phyloP scores from a whole-genome alignment of 108 stramenopile species.

The Thalassiosira profunda region DNA sequence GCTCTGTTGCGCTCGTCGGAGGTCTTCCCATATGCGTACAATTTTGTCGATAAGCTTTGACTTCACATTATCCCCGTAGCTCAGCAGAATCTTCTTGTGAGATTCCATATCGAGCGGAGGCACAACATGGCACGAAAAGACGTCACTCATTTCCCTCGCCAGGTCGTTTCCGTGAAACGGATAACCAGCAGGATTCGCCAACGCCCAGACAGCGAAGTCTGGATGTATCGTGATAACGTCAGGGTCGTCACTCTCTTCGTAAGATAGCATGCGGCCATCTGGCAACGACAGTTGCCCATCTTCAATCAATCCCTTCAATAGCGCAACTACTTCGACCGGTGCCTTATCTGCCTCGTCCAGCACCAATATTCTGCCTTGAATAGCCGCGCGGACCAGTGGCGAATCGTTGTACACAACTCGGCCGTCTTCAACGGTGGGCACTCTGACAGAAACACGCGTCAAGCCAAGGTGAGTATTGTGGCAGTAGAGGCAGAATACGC shows the following conservation, averaged over 20 bases:
- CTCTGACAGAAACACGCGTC: too few relatives aligned
- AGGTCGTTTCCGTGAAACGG: constrained; percentile 95
- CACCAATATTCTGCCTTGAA: constrained; percentile 75
- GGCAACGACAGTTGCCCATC: constrained; percentile 87
- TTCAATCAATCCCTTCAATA: constrained; percentile 88
- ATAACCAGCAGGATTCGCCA: constrained; percentile 91
- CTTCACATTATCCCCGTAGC: constrained; percentile 70
- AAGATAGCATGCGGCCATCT: constrained; percentile 70
- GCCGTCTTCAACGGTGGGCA: constrained; percentile 79
- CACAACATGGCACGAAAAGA: constrained; percentile 70
- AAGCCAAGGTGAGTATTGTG: too few relatives aligned
- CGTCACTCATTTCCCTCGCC: constrained; percentile 76
- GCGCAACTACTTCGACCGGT: constrained; percentile 83
- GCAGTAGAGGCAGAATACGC: too few relatives aligned
- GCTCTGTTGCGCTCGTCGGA: constrained; percentile 63
- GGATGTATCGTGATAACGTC: constrained; percentile 71
- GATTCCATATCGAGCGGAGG: constrained; percentile 62
- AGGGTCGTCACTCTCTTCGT: constrained; percentile 23
- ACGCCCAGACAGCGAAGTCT: constrained; percentile 74
- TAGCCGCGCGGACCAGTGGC: constrained; percentile 82
- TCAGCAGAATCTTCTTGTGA: constrained; percentile 65
- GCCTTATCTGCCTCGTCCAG: constrained; percentile 97
- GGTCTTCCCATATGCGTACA: constrained; percentile 65
- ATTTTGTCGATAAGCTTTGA: constrained; percentile 49
- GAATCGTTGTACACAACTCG: constrained; percentile 79